Conservation (phyloP, 352 stramenopile species). For the Phytophthora syringae region DNA sequence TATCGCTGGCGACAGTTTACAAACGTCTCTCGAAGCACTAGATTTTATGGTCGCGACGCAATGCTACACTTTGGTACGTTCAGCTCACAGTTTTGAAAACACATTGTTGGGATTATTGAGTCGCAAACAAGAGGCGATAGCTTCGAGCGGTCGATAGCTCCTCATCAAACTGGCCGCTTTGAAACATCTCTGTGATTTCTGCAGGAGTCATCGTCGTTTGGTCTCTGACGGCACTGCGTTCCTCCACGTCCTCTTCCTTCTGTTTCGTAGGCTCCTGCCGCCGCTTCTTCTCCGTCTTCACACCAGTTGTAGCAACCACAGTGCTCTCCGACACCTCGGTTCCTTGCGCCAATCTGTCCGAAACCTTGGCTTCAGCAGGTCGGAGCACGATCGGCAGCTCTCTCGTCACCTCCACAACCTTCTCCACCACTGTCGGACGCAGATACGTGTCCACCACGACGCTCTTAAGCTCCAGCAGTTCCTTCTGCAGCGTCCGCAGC, state of each 20-base stretch:
- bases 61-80: slow-evolving; percentile 4
- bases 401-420: slow-evolving; percentile 19
- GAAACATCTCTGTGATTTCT: slow-evolving; percentile 31
- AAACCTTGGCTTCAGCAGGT: slow-evolving; percentile 8
- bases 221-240: slow-evolving; percentile 13
- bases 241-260: not conserved
- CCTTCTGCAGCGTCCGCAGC: slow-evolving; percentile 38
- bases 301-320: not conserved
- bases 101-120: no score
- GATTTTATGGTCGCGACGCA: slow-evolving; percentile 6
- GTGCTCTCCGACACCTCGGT: not conserved
- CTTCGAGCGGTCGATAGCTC: slow-evolving; percentile 38
- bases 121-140: slow-evolving; percentile 41
- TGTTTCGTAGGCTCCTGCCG: not conserved
- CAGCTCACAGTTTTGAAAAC: no score
- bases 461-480: slow-evolving; percentile 47
- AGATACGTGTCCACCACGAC: slow-evolving; percentile 41
- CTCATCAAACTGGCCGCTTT: slow-evolving; percentile 29
- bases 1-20: slow-evolving; percentile 6
- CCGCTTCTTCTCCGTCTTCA: not conserved
- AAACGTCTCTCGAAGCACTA: not conserved
- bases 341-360: slow-evolving; percentile 4
- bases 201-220: slow-evolving; percentile 31
- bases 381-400: slow-evolving; percentile 26
- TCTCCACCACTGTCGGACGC: slow-evolving; percentile 20